Evolutionary conservation across 768 basidiomycete species (phyloP).

Genomic region (Gelatoporia subvermispora): DNA sequence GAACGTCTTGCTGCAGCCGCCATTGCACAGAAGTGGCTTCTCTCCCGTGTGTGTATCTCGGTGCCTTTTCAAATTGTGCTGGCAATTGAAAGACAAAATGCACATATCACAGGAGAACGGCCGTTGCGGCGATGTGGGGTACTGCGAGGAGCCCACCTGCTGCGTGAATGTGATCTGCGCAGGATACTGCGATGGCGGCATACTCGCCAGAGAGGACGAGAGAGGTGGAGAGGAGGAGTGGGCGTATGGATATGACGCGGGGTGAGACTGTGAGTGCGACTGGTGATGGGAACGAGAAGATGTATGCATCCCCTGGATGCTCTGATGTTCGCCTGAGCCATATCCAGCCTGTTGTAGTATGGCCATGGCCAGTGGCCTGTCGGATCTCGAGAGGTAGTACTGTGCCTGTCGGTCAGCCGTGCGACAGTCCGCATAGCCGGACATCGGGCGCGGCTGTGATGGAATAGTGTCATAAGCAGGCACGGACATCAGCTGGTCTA

Average conservation of each 20-base stretch:
- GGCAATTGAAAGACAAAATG: slow-evolving; percentile 77
- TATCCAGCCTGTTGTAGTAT: slow-evolving; percentile 13
- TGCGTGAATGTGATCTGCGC: slow-evolving; percentile 16
- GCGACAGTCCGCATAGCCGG: slow-evolving; percentile 4
- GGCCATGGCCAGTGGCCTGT: slow-evolving; percentile 13
- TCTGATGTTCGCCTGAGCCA: slow-evolving; percentile 8
- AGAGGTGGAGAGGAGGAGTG: slow-evolving; percentile 17
- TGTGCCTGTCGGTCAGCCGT: slow-evolving; percentile 8
- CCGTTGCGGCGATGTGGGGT: slow-evolving; percentile 33
- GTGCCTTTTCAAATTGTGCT: slow-evolving; percentile 83
- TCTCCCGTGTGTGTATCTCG: slow-evolving; percentile 82
- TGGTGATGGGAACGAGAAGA: slow-evolving; percentile 12
- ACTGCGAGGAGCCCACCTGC: slow-evolving; percentile 23
- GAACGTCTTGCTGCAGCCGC: slow-evolving; percentile 82
- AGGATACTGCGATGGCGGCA: slow-evolving; percentile 17
- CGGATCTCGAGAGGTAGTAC: slow-evolving; percentile 13
- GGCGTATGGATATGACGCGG: slow-evolving; percentile 16
- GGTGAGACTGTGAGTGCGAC: slow-evolving; percentile 5
- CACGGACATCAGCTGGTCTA: slow-evolving; percentile 1
- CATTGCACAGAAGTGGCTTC: slow-evolving; percentile 80
- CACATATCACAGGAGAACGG: slow-evolving; percentile 49
- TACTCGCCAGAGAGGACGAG: slow-evolving; percentile 12
- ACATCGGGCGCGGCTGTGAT: slow-evolving; percentile 13
- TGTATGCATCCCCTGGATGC: slow-evolving; percentile 3
- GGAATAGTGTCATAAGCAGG: slow-evolving; percentile 12